Base-by-base conservation (phyloP, 2,329 filamentous ascomycete genomes). In the Scytalidium sp. region DNA sequence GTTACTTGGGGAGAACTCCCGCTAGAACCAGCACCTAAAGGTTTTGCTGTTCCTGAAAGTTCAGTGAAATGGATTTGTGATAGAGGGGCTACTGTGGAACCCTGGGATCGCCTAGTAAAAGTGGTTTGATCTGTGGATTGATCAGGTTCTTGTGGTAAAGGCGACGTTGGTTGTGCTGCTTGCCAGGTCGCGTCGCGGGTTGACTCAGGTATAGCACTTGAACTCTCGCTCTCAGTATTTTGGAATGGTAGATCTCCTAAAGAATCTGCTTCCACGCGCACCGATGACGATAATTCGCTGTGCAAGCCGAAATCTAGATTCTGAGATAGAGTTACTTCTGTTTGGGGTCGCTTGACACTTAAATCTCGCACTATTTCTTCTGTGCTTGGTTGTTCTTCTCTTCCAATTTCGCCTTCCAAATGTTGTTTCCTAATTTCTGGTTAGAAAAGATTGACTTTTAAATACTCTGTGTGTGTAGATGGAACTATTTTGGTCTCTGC, bases 111-210 rank as follows among this genome's bases (percentile, higher is more conserved):
- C n/a, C n/a, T n/a, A n/a, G n/a, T n/a, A n/a, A 15, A 4, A n/a
- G 32, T 36, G 32, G 13, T 36, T n/a, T 10, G 15, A 15, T 36
- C 32, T 36, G 17, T 36, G 5, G 4, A 5, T 8, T 8, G 15
- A 36, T n/a, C 5, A n/a, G 32, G 17, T 36, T 36, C 32, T 32
- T 19, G 23, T 19, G 22, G 49, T 19, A 47, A 4, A 43, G 41
- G 46, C n/a, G 51, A 53, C 10, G 48, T 46, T 3, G 48, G 41
- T 50, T 50, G 45, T 27, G 54, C 46, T 39, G 50, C 43, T 43
- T 56, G 47, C 49, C 54, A 55, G 49, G 29, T 49, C 22, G 42
- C 36, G 22, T 50, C 52, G 23, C 32, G 32, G 32, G 5, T 36
- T 15, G 32, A 36, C 32, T 36, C 32, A n/a, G 32, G 32, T n/a